Evolutionary conservation across 306 rosid genomes (phyloP).

Genomic region (Glycyrrhiza uralensis): DNA sequence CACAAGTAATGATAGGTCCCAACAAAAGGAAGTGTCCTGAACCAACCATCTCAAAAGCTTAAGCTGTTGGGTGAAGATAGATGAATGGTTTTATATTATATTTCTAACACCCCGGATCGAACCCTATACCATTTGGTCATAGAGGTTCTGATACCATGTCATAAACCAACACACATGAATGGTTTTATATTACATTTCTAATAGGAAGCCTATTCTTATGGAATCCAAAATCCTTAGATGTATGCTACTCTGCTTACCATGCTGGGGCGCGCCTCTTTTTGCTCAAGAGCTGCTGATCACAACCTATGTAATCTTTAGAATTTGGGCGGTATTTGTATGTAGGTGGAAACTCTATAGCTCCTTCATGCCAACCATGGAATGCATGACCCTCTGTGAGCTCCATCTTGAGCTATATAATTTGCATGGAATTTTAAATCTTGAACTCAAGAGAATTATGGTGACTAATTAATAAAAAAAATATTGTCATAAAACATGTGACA

Average conservation of each 20-base stretch:
- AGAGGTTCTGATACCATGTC: no score
- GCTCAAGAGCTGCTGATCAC: constrained; percentile 19
- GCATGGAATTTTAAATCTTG: constrained; percentile 1
- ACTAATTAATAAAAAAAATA: neutral
- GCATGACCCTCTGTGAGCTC: constrained; percentile 60
- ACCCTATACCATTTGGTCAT: no score
- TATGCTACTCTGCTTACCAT: constrained; percentile 51
- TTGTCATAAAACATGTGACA: no score
- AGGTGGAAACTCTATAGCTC: constrained; percentile 75
- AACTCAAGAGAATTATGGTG: neutral
- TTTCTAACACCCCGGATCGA: no score
- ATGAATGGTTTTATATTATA: no score
- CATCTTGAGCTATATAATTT: constrained; percentile 60
- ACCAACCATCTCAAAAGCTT: no score
- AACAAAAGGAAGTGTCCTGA: neutral
- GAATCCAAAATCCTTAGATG: neutral
- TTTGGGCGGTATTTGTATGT: constrained; percentile 73
- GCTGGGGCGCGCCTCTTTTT: constrained; percentile 72
- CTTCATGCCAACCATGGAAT: constrained; percentile 85
- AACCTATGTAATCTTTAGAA: constrained; percentile 57
- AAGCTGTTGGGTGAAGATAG: no score
- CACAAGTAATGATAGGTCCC: neutral
- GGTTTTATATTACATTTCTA: no score
- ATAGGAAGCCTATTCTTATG: neutral
- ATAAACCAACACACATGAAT: no score